These are phyloP conservation scores for Zygoascus ofunaensis DNA, from an alignment of 805 yeast species.

Conservation along the genomic window DNA sequence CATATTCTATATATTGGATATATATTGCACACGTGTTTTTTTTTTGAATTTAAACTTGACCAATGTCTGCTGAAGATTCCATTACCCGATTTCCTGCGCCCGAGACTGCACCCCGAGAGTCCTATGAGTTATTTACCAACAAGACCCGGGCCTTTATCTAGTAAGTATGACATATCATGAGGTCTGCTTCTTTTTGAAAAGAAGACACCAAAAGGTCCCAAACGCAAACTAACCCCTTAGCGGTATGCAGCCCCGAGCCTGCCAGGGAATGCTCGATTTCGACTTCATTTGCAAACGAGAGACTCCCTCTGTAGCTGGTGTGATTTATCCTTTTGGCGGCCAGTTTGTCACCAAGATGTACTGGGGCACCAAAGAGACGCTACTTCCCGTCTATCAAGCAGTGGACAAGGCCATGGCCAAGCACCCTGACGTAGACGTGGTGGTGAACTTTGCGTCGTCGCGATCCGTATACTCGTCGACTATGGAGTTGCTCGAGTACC, in stretches of 20 bases:
- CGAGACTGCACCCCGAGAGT: conserved; percentile 22
- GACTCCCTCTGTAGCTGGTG: conserved; percentile 39
- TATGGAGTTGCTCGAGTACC: conserved; percentile 38
- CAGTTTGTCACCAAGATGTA: conserved; percentile 38
- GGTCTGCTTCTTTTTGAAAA: not conserved
- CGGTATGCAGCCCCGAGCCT: conserved; percentile 40
- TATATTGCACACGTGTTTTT: no score
- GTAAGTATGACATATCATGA: conserved; percentile 1
- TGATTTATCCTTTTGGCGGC: conserved; percentile 40
- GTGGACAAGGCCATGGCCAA: conserved; percentile 33
- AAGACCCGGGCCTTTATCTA: conserved; percentile 37
- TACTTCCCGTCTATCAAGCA: conserved; percentile 38
- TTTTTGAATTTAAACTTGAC: no score
- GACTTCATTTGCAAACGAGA: conserved; percentile 39
- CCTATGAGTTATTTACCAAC: conserved; percentile 34
- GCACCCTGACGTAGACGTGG: conserved; percentile 42
- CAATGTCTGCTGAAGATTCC: conserved; percentile 11
- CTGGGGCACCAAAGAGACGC: conserved; percentile 42
- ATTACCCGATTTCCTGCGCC: conserved; percentile 26
- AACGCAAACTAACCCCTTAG: not conserved
- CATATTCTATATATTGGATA: no score
- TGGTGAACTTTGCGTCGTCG: conserved; percentile 39
- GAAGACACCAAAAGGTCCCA: not conserved
- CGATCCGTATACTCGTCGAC: conserved; percentile 40
- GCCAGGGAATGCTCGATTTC: conserved; percentile 42